Percentiles rank a stretch among this genome's conserved stretches.
Evolutionary conservation across 2,329 filamentous ascomycete species (phyloP).

Genomic region (Fusarium hostae): DNA sequence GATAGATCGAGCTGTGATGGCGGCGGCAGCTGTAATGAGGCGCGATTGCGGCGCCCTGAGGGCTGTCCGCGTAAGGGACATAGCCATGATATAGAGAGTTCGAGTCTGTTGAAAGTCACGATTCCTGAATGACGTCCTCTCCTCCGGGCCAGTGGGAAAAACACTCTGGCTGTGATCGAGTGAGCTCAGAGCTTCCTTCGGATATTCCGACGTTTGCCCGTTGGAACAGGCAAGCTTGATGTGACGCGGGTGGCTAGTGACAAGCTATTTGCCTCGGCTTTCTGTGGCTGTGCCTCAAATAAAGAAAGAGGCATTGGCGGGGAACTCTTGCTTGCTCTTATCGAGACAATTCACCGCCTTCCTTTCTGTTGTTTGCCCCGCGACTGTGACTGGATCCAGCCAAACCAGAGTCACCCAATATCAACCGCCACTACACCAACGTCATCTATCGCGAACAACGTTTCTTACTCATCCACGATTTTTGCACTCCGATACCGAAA

Average conservation of each 20-base stretch:
- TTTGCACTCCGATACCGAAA: neutral
- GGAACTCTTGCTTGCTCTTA: conserved; percentile 11
- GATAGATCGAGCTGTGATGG: conserved; percentile 28
- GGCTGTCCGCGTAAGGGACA: conserved; percentile 46
- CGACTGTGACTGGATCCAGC: conserved; percentile 25
- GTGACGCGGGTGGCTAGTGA: conserved; percentile 25
- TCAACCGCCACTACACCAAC: conserved; percentile 34
- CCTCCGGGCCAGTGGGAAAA: conserved; percentile 39
- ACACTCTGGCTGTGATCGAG: conserved; percentile 5
- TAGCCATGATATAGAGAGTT: conserved; percentile 43
- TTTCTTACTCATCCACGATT: conserved; percentile 4
- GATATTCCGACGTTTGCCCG: conserved; percentile 35
- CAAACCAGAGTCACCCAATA: conserved; percentile 30
- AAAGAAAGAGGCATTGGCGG: conserved; percentile 17
- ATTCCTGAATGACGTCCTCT: conserved; percentile 40
- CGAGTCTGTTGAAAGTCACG: conserved; percentile 28
- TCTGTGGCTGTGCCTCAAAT: conserved; percentile 14
- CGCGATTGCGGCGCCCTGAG: conserved; percentile 43
- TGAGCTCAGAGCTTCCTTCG: conserved; percentile 25
- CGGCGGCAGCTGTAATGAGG: conserved; percentile 33
- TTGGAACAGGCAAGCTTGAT: conserved; percentile 12
- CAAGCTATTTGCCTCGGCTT: neutral
- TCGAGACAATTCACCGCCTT: conserved; percentile 28
- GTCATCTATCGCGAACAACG: conserved; percentile 23
- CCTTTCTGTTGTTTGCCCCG: conserved; percentile 34